Evolutionary conservation across 768 basidiomycete genomes (phyloP).

Genomic region (Paxillus ammoniavirescens): DNA sequence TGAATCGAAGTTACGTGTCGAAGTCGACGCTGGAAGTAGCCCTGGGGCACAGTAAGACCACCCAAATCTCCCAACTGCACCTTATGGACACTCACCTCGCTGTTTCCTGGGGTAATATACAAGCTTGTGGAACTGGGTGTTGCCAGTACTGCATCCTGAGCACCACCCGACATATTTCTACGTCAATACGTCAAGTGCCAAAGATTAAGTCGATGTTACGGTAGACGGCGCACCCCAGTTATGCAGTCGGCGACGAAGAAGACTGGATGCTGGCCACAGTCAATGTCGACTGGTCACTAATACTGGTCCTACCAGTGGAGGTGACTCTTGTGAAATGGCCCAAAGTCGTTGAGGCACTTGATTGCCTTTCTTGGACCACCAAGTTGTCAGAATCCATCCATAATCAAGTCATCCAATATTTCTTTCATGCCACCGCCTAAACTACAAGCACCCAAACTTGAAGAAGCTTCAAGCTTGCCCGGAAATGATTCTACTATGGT

Average conservation of each 20-base stretch:
- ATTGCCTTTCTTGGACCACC: neutral
- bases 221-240: neutral
- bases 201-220: neutral
- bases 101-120: constrained; percentile 7
- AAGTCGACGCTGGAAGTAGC: constrained; percentile 55
- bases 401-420: no score
- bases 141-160: constrained; percentile 12
- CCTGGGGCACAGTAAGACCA: constrained; percentile 11
- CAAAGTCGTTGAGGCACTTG: no score
- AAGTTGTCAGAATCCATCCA: neutral
- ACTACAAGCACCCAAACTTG: constrained; percentile 33
- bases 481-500: constrained; percentile 16
- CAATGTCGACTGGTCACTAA: no score
- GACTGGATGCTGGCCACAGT: no score
- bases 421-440: constrained; percentile 46
- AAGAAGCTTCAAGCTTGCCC: constrained; percentile 13
- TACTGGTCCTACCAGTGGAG: neutral
- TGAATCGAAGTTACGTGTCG: constrained; percentile 73
- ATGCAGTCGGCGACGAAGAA: neutral
- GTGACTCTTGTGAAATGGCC: no score
- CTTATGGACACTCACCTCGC: constrained; percentile 13
- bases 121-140: constrained; percentile 16
- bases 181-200: neutral
- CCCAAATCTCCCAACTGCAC: neutral
- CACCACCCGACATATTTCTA: constrained; percentile 22